Conservation (phyloP, 1,284 basidiomycete species). For the Stygiomarasmius scandens region DNA sequence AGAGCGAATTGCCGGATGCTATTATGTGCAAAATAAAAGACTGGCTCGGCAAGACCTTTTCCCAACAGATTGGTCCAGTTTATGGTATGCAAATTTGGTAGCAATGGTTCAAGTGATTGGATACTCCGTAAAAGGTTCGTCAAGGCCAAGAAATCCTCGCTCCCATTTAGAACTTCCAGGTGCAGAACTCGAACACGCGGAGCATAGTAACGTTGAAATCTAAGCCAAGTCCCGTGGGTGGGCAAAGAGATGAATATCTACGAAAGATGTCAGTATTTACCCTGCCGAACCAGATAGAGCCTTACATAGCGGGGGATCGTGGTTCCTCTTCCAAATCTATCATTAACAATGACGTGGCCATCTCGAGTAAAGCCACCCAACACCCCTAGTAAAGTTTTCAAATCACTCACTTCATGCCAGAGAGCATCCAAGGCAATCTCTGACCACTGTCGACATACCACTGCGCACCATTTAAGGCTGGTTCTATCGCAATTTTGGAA, state of each 20-base stretch:
- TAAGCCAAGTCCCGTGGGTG: not conserved
- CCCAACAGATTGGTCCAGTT: not conserved
- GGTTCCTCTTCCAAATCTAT: no score
- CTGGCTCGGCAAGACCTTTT: not conserved
- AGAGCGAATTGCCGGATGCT: not conserved
- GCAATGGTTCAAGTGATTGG: conserved; percentile 33
- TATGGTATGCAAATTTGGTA: not conserved
- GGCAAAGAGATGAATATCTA: not conserved
- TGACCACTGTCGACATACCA: conserved; percentile 46
- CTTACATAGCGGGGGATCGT: no score
- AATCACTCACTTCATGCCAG: conserved; percentile 51
- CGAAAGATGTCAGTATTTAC: no score
- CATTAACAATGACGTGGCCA: no score
- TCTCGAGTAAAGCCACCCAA: not conserved
- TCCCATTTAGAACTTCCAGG: no score
- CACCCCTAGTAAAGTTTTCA: conserved; percentile 28
- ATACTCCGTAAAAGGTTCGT: conserved; percentile 46
- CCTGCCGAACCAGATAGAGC: no score
- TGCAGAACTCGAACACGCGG: not conserved
- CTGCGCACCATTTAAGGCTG: not conserved
- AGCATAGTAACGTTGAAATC: not conserved
- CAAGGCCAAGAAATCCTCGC: not conserved
- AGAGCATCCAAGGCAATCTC: conserved; percentile 52
- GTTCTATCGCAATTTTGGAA: not conserved
- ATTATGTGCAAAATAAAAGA: not conserved